phyloP scores from a whole-genome alignment of 169 alveolate species.

The Plasmodium adleri region DNA sequence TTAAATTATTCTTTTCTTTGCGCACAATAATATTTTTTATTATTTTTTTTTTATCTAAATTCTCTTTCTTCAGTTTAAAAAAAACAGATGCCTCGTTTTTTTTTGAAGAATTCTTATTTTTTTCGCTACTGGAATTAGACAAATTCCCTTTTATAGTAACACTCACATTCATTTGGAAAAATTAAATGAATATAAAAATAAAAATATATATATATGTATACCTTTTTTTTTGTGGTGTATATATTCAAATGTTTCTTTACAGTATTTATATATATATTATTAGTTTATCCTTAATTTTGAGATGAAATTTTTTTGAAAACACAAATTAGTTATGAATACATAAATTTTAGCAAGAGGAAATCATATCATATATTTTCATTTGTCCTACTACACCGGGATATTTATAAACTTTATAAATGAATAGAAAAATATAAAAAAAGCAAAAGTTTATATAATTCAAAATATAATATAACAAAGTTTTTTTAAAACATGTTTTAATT shows the following conservation, averaged over 20 bases:
- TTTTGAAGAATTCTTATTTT: not conserved
- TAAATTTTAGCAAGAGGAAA: no score
- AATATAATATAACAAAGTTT: no score
- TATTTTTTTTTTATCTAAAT: constrained; percentile 36
- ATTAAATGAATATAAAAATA: not conserved
- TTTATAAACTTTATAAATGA: no score
- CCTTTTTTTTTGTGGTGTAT: not conserved
- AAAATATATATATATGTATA: not conserved
- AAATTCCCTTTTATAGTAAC: constrained; percentile 30
- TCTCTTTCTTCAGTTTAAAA: constrained; percentile 31
- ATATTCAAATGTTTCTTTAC: not conserved
- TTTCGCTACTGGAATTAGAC: constrained; percentile 28
- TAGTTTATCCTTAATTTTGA: no score
- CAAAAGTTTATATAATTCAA: no score
- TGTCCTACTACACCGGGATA: no score
- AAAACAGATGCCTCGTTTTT: constrained; percentile 5
- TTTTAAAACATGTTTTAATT: no score
- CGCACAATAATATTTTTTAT: constrained; percentile 5
- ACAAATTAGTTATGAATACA: no score
- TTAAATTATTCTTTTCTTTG: constrained; percentile 10
- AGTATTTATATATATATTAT: not conserved
- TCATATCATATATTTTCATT: no score
- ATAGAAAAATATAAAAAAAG: no score
- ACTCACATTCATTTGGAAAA: constrained; percentile 39
- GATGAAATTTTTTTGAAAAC: no score